Evolutionary conservation across 2,329 filamentous ascomycete genomes (phyloP).

Genomic region (Beauveria varroae): DNA sequence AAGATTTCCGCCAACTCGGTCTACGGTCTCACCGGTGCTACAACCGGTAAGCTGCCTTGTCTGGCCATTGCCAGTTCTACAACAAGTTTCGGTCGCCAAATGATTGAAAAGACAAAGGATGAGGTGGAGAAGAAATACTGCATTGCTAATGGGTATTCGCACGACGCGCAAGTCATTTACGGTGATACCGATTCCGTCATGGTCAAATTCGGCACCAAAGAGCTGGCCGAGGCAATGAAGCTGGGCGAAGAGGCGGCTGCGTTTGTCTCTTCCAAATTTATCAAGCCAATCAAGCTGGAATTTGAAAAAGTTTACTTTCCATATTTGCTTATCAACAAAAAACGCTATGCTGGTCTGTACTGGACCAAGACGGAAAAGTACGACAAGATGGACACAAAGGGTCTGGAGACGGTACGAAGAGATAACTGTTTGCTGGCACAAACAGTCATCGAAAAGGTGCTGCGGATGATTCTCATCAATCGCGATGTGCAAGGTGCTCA

Average conservation of each 20-base stretch:
- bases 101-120: slow-evolving; percentile 98
- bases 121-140: slow-evolving; percentile 88
- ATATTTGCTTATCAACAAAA: slow-evolving; percentile 98
- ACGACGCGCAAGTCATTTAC: slow-evolving; percentile 95
- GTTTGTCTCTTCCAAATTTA: slow-evolving; percentile 84
- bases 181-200: slow-evolving; percentile 99
- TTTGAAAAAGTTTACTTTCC: slow-evolving; percentile 99
- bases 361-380: slow-evolving; percentile 93
- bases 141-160: slow-evolving; percentile 87
- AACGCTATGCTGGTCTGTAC: slow-evolving; percentile 94
- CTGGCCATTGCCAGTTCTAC: slow-evolving; percentile 93
- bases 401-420: slow-evolving; percentile 94
- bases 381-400: slow-evolving; percentile 99
- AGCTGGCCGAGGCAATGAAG: slow-evolving; percentile 84
- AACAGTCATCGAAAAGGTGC: slow-evolving; percentile 92
- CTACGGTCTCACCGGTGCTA: slow-evolving; percentile 94
- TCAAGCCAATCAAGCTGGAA: slow-evolving; percentile 96
- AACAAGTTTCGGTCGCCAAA: slow-evolving; percentile 92
- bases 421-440: slow-evolving; percentile 95
- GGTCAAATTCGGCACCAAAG: slow-evolving; percentile 93
- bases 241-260: slow-evolving; percentile 87
- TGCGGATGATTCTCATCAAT: slow-evolving; percentile 93
- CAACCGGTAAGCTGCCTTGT: slow-evolving; percentile 91
- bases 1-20: slow-evolving; percentile 98
- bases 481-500: slow-evolving; percentile 84